These are phyloP conservation scores for Schizopora paradoxa DNA, from an alignment of 1,284 basidiomycete species.

Conservation along the genomic window DNA sequence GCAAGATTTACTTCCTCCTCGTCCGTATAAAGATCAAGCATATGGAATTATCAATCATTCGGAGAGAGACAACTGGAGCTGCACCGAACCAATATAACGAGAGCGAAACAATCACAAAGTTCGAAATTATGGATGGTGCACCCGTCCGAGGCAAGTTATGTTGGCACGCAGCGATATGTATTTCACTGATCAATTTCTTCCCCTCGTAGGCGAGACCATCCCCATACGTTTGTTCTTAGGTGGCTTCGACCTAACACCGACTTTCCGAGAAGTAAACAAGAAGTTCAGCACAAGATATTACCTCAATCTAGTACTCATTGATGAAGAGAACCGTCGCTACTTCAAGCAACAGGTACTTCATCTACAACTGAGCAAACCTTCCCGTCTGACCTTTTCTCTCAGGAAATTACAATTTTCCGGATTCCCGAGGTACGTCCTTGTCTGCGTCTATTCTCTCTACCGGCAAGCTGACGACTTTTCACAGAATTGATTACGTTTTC, in stretches of 20 bases:
- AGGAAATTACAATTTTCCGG: slow-evolving; percentile 35
- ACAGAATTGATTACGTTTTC: slow-evolving; percentile 11
- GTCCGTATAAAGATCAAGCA: slow-evolving; percentile 99
- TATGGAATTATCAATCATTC: slow-evolving; percentile 98
- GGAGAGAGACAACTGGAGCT: slow-evolving; percentile 92
- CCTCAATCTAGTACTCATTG: slow-evolving; percentile 93
- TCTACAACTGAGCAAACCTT: background rate
- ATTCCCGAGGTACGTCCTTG: slow-evolving; percentile 31
- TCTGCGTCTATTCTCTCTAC: slow-evolving; percentile 5
- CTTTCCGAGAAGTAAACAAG: slow-evolving; percentile 99
- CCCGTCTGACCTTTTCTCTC: slow-evolving; percentile 3
- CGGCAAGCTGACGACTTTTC: slow-evolving; percentile 58
- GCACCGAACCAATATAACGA: slow-evolving; percentile 99
- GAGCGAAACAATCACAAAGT: slow-evolving; percentile 98
- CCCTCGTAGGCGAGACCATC: slow-evolving; percentile 84
- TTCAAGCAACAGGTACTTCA: slow-evolving; percentile 82
- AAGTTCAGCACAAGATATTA: slow-evolving; percentile 98
- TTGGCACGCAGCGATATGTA: background rate
- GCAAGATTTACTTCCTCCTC: slow-evolving; percentile 98
- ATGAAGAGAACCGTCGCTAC: slow-evolving; percentile 95
- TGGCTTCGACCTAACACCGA: slow-evolving; percentile 97
- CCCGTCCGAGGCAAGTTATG: slow-evolving; percentile 73
- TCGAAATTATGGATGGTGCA: slow-evolving; percentile 98
- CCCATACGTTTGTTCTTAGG: slow-evolving; percentile 97
- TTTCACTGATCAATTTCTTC: slow-evolving; percentile 6